Conservation (phyloP, 495 filamentous ascomycete genomes). For the Xylaria palmicola region DNA sequence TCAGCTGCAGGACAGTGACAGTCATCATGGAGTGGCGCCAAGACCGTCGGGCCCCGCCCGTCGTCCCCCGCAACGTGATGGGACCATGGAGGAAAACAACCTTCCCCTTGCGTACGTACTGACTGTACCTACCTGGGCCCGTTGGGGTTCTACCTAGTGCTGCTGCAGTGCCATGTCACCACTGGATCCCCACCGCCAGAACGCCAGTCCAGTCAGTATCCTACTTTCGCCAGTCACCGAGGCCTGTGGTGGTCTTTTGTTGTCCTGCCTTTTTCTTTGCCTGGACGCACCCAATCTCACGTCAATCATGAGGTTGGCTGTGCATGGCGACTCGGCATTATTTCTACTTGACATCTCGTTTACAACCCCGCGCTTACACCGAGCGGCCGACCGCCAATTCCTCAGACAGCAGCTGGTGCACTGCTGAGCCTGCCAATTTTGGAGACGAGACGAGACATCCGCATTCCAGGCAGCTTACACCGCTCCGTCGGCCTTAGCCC, state of each 20-base stretch:
- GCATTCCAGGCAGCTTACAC: neutral
- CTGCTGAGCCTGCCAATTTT: neutral
- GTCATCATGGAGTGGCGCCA: neutral
- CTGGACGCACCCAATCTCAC: neutral
- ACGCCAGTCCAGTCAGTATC: slow-evolving; percentile 1
- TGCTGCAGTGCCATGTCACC: slow-evolving; percentile 34
- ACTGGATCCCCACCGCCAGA: slow-evolving; percentile 18
- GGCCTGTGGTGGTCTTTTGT: neutral
- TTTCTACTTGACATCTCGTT: slow-evolving; percentile 4
- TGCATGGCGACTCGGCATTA: neutral
- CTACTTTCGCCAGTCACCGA: slow-evolving; percentile 17
- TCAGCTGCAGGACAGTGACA: neutral
- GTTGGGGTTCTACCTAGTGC: neutral
- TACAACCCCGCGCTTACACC: slow-evolving; percentile 9
- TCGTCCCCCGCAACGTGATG: slow-evolving; percentile 34
- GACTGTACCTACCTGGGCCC: too few species aligned
- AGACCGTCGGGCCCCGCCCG: slow-evolving; percentile 20
- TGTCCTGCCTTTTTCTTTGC: neutral
- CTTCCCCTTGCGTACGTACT: slow-evolving; percentile 16
- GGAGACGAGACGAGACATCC: neutral
- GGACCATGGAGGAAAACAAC: slow-evolving; percentile 28
- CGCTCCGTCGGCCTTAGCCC: neutral
- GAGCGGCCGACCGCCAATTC: slow-evolving; percentile 13
- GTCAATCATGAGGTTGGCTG: neutral
- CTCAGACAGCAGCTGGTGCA: slow-evolving; percentile 4